Evolutionary conservation across 352 stramenopile species (phyloP), one percentile per base, ranked within the genome.

Genomic region (Globisporangium takayamanum): DNA sequence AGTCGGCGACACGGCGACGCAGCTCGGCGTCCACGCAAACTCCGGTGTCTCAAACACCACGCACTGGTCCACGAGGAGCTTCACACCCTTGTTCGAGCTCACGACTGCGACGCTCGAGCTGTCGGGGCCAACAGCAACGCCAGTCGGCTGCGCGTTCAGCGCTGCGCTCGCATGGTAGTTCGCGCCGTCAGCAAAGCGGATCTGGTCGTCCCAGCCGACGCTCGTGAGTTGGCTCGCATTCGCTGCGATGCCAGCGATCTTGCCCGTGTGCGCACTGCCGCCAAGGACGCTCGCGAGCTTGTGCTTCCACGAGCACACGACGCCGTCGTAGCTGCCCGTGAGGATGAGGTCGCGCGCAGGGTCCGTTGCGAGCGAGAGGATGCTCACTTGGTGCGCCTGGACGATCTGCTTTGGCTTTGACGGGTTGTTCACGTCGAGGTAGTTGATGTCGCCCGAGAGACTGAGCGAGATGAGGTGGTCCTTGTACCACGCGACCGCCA

Each of bases 291-390:
- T 78, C 30, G 76, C 76, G 36, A 78, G 63, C 61, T 84, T 84
- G 41, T 76, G 68, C 57, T 88, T 80, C 92, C 92, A 98, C 53
- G 94, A 78, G 59, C 84, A 92, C 37, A 99, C 70, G 25, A 98
- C 87, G 18, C 95, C 93, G 67, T 98, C 94, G 63, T 96, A 97
- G 63, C 94, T 97, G 48, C 89, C 93, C 8, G 94, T 98, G 61
- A 98, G 79, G 25, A 98, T 76, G 18, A 85, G 67, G 18, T 80
- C 72, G 12, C 83, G 79, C 36, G 62, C 61, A 18, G 68, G 64
- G 68, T 96, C 88, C 25, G 94, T 84, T 20, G 87, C 76, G 53
- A 98, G 74, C 18, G 87, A 78, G 42, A 92, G 74, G 62, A 98
- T 96, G 51, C 88, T 92, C 51, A 95, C 93, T 66, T 96, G 89